These are phyloP conservation scores for Rhodotorula diobovata DNA, from an alignment of 768 basidiomycete species.

Conservation along the genomic window DNA sequence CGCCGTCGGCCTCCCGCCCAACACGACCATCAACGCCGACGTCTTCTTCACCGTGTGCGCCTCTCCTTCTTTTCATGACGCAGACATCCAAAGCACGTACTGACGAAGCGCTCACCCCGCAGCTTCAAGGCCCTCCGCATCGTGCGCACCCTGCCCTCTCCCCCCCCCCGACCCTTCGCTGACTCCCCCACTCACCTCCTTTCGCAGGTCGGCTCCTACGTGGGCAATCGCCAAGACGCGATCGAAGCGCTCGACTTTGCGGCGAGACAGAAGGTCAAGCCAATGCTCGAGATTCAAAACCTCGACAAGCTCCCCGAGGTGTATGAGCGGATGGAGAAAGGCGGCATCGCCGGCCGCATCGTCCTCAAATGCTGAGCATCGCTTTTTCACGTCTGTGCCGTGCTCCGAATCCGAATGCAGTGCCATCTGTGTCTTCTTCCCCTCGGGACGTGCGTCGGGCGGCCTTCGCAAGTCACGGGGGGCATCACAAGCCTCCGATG, in stretches of 20 bases:
- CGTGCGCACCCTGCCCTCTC: neutral
- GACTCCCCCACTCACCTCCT: neutral
- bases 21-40: conserved; percentile 57
- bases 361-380: conserved; percentile 37
- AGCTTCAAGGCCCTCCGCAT: conserved; percentile 47
- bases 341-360: conserved; percentile 42
- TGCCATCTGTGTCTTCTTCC: too few species aligned
- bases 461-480: too few species aligned
- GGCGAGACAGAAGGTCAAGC: conserved; percentile 64
- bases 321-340: conserved; percentile 40
- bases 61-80: conserved; percentile 33
- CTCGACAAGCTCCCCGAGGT: conserved; percentile 63
- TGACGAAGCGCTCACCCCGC: conserved; percentile 19
- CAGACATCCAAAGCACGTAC: neutral
- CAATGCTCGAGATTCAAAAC: conserved; percentile 67
- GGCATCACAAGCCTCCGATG: too few species aligned
- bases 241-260: conserved; percentile 75
- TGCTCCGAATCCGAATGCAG: too few species aligned
- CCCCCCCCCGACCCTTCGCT: neutral
- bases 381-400: too few species aligned
- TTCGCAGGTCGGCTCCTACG: conserved; percentile 48
- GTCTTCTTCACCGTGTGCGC: conserved; percentile 60
- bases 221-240: conserved; percentile 75
- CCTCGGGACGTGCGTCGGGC: too few species aligned
- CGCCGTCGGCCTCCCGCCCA: conserved; percentile 68